Conservation (phyloP, 805 yeast genomes). For the Metschnikowia corniflorae region DNA sequence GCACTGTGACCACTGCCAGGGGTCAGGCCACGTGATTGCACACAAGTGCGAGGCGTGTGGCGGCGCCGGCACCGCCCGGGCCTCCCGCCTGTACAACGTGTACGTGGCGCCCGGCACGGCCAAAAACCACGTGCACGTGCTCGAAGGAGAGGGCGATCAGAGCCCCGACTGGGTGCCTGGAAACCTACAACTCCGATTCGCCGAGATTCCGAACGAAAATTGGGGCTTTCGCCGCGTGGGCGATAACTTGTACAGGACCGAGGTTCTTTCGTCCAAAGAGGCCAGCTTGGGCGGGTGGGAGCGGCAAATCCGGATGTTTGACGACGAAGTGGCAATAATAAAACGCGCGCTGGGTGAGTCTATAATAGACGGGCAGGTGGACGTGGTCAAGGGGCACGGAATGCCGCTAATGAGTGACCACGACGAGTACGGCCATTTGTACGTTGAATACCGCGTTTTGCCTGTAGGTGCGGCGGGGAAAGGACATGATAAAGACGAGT, state of each 20-base stretch:
- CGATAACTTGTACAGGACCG: constrained; percentile 72
- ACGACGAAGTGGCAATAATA: constrained; percentile 45
- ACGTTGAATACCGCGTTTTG: constrained; percentile 18
- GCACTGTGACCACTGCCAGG: constrained; percentile 75
- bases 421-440: constrained; percentile 34
- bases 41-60: constrained; percentile 65
- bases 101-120: constrained; percentile 69
- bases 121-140: constrained; percentile 53
- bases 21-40: constrained; percentile 65
- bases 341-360: constrained; percentile 48
- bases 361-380: constrained; percentile 67
- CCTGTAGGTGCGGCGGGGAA: constrained; percentile 10
- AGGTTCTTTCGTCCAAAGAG: constrained; percentile 67
- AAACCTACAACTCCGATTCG: constrained; percentile 60
- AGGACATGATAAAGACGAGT: constrained; percentile 15
- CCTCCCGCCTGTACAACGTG: constrained; percentile 53
- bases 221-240: constrained; percentile 87
- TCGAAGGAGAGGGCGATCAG: constrained; percentile 78
- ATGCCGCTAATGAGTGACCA: constrained; percentile 65
- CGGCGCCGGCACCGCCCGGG: constrained; percentile 64
- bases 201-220: constrained; percentile 54
- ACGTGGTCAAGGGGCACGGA: constrained; percentile 69
- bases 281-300: constrained; percentile 80
- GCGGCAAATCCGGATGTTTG: constrained; percentile 64
- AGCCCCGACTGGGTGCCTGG: constrained; percentile 83